Percentiles rank a stretch among this genome's conserved stretches.
These are phyloP conservation scores for Eucalyptus victrix DNA, from an alignment of 345 rosid genomes.

Conservation along the genomic window DNA sequence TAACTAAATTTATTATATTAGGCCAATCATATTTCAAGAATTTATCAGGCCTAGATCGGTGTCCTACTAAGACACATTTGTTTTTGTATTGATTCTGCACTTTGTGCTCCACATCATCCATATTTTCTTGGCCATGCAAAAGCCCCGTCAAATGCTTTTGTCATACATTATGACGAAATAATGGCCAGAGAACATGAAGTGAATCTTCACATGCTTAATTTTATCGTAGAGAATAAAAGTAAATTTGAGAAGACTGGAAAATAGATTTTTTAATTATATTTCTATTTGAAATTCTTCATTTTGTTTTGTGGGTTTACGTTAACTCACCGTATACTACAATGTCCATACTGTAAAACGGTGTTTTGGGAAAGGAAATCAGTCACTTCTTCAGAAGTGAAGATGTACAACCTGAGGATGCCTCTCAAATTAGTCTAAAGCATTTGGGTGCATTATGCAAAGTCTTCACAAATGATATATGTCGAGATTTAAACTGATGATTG, in stretches of 20 bases:
- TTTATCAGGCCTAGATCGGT: not conserved
- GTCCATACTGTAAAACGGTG: not conserved
- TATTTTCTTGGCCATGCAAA: not conserved
- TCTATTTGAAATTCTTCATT: not conserved
- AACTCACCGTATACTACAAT: not conserved
- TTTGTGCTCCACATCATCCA: not conserved
- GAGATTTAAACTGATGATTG: not conserved
- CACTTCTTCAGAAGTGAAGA: not conserved
- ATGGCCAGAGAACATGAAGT: not conserved
- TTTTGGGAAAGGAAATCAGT: not conserved
- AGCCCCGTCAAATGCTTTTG: not conserved
- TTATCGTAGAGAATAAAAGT: not conserved
- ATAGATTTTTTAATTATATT: not conserved
- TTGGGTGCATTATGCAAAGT: not conserved
- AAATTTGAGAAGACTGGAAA: not conserved
- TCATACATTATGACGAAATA: not conserved
- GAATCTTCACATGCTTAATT: not conserved
- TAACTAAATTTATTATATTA: too few relatives aligned
- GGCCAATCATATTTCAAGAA: not conserved
- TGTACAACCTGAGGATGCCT: not conserved
- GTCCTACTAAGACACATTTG: not conserved
- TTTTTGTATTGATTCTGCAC: not conserved
- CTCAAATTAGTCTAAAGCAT: not conserved
- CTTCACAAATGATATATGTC: not conserved
- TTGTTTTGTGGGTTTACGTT: not conserved